Evolutionary conservation across 2,329 filamentous ascomycete genomes (phyloP).

Genomic region (Talaromyces sp.): DNA sequence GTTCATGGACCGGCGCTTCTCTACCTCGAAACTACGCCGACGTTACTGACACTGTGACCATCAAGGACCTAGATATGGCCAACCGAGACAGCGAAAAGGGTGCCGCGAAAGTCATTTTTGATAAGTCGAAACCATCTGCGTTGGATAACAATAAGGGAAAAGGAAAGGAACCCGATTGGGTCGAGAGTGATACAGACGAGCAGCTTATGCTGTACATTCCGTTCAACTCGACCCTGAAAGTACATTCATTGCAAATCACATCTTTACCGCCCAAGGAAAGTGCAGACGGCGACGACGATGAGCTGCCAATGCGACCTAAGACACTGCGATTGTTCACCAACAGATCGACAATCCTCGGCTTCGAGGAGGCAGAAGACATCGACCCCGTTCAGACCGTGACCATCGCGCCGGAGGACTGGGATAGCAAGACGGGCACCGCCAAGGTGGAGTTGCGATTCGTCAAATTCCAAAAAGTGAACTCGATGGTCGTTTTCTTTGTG

Average conservation of each 20-base stretch:
- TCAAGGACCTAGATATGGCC: constrained; percentile 77
- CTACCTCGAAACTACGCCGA: constrained; percentile 79
- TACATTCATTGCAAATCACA: constrained; percentile 84
- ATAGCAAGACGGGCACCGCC: constrained; percentile 67
- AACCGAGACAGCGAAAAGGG: constrained; percentile 80
- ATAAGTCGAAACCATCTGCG: constrained; percentile 63
- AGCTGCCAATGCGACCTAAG: constrained; percentile 75
- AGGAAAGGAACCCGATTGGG: constrained; percentile 69
- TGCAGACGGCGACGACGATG: constrained; percentile 64
- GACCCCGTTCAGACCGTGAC: constrained; percentile 76
- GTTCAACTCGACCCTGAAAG: constrained; percentile 82
- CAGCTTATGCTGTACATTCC: constrained; percentile 92
- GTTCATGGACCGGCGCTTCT: constrained; percentile 68
- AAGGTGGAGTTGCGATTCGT: constrained; percentile 79
- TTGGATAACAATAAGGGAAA: constrained; percentile 43
- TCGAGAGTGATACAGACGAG: constrained; percentile 95
- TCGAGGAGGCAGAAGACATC: constrained; percentile 89
- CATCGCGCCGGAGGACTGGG: constrained; percentile 76
- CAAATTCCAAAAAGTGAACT: constrained; percentile 94
- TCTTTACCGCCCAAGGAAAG: constrained; percentile 63
- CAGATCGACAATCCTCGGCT: constrained; percentile 83
- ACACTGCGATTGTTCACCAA: constrained; percentile 86
- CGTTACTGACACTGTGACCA: constrained; percentile 77
- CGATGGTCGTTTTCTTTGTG: constrained; percentile 81
- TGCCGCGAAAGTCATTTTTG: constrained; percentile 71